Evolutionary conservation across 1,139 yeast genomes (phyloP).

Genomic region (Magnusiomyces ingens): DNA sequence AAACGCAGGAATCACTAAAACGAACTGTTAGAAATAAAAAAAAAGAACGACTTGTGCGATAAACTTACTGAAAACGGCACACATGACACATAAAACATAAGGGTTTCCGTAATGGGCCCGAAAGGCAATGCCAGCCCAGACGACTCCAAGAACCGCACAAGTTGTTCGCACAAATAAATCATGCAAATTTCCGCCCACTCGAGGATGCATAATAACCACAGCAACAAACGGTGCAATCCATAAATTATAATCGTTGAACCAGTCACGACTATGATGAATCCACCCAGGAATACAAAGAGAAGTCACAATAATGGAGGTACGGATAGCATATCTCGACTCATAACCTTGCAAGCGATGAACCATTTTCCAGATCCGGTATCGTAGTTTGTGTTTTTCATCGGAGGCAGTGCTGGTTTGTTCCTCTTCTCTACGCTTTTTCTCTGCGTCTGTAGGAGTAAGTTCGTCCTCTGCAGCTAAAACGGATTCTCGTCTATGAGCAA

Average conservation of each 20-base stretch:
- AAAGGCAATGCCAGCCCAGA: conserved; percentile 43
- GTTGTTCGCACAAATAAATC: conserved; percentile 33
- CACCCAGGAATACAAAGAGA: conserved; percentile 41
- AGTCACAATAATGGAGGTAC: conserved; percentile 34
- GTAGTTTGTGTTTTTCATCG: conserved; percentile 14
- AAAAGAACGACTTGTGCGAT: background rate
- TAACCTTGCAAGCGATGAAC: conserved; percentile 32
- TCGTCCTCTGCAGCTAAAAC: conserved; percentile 2
- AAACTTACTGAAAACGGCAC: conserved; percentile 29
- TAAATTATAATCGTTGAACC: conserved; percentile 40
- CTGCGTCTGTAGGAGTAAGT: background rate
- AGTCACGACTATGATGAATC: conserved; percentile 34
- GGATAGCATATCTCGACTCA: conserved; percentile 41
- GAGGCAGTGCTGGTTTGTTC: background rate
- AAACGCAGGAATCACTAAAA: conserved; percentile 28
- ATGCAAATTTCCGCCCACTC: conserved; percentile 40
- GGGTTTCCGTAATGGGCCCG: conserved; percentile 37
- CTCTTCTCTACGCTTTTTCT: background rate
- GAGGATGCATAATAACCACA: conserved; percentile 37
- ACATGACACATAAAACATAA: conserved; percentile 38
- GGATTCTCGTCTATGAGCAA: conserved; percentile 31
- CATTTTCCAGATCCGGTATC: conserved; percentile 35
- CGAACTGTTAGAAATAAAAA: background rate
- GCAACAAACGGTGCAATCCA: conserved; percentile 42
- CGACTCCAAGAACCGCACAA: conserved; percentile 37